These are phyloP conservation scores for Diaporthe australafricana DNA, from an alignment of 2,329 filamentous ascomycete genomes.

Conservation along the genomic window DNA sequence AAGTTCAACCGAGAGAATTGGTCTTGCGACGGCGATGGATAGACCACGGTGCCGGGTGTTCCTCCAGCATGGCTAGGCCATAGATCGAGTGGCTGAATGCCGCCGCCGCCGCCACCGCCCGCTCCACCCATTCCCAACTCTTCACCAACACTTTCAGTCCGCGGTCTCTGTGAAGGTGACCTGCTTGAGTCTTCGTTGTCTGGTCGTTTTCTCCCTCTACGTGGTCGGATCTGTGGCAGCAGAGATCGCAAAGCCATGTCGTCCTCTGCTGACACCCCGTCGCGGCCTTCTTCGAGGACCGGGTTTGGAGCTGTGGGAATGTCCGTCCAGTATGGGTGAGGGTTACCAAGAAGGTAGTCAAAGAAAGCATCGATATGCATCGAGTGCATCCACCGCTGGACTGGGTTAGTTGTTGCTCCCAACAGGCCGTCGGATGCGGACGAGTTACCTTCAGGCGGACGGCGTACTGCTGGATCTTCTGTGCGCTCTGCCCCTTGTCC, in stretches of 20 bases:
- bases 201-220: slow-evolving; percentile 70
- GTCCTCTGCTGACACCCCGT: slow-evolving; percentile 87
- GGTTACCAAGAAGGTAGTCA: slow-evolving; percentile 84
- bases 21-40: slow-evolving; percentile 47
- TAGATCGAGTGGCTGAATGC: slow-evolving; percentile 65
- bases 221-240: slow-evolving; percentile 79
- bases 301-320: slow-evolving; percentile 75
- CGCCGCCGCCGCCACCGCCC: slow-evolving; percentile 56
- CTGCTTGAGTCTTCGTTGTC: slow-evolving; percentile 68
- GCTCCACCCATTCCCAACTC: slow-evolving; percentile 51
- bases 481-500: slow-evolving; percentile 86
- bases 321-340: slow-evolving; percentile 83
- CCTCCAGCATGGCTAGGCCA: slow-evolving; percentile 59
- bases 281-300: slow-evolving; percentile 73
- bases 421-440: background rate
- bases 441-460: slow-evolving; percentile 84
- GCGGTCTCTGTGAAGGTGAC: slow-evolving; percentile 69
- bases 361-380: slow-evolving; percentile 97
- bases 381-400: slow-evolving; percentile 92
- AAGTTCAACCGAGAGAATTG: slow-evolving; percentile 50
- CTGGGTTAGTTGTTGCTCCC: slow-evolving; percentile 16
- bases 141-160: slow-evolving; percentile 50
- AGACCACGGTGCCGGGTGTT: slow-evolving; percentile 49
- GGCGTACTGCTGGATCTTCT: slow-evolving; percentile 95
- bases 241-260: slow-evolving; percentile 88